Base-by-base conservation (phyloP, 371 early-diverging fungal genomes). In the Capillidium heterosporum region DNA sequence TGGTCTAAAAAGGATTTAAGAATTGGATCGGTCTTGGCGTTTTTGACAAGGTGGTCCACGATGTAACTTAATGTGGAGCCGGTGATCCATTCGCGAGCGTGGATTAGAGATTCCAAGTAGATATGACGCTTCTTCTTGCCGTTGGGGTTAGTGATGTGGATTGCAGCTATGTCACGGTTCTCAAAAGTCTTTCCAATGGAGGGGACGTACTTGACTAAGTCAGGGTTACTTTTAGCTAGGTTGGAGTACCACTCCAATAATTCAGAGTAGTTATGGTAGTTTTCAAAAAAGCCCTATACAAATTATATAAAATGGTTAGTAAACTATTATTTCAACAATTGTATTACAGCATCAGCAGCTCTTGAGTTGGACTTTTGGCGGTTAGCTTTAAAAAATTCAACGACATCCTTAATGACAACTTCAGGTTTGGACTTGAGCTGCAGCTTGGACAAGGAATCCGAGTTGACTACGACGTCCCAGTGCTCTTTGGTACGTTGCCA, bases 1-100 rank as follows among this genome's bases (percentile, higher is more conserved):
- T 58, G 21, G 42, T 51, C 32, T 11, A 57, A 32, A 3, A 58
- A n/a, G 26, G 5, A 24, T 11, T 27, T 58, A 42, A 49, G 49
- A 19, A 15, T 19, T 17, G 58, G 57, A 26, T 57, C 57, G 8
- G 10, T 48, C 15, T 26, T 8, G 27, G 32, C 19, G 28, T 39
- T 47, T 27, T 32, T 13, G 17, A 49, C 27, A 5, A 58, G 7
- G 27, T 40, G 28, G n/a, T 58, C 42, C 13, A 47, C 21, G 24
- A 58, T 24, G 31, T 58, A 51, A 11, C 27, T 29, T 26, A 50
- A 21, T 13, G 43, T 58, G 4, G 58, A 26, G 10, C 58, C 58
- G 1, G 42, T 28, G 17, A 51, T 51, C 58, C 58, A 58, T 51
- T 58, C 58, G 11, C 58, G 49, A 42, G 58, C 58, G 27, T 58